Conservation (phyloP, 148 eudicot genomes). For the Vaccinium vitisidaea region DNA sequence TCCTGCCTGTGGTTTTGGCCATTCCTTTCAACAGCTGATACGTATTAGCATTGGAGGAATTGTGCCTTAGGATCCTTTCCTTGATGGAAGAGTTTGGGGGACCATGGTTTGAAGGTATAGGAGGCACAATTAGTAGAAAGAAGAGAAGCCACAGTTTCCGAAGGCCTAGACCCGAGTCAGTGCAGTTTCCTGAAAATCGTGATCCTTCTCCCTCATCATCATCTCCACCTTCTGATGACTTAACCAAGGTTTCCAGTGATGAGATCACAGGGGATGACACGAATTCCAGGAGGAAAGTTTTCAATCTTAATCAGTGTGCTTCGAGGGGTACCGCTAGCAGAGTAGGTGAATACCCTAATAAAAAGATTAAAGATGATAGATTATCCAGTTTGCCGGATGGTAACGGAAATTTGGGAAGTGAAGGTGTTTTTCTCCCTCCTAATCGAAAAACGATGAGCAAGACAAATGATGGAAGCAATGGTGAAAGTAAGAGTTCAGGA, state of each 20-base stretch:
- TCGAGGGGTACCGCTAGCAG: conserved; percentile 40
- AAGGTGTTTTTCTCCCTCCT: conserved; percentile 41
- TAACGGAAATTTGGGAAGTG: conserved; percentile 34
- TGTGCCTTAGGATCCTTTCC: conserved; percentile 16
- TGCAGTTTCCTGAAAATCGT: conserved; percentile 32
- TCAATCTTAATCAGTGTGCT: conserved; percentile 69
- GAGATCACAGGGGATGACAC: conserved; percentile 54
- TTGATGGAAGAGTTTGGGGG: conserved; percentile 64
- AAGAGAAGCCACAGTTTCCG: conserved; percentile 66
- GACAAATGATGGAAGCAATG: conserved; percentile 27
- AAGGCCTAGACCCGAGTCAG: conserved; percentile 61
- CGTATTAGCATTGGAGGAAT: neutral
- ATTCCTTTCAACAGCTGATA: conserved; percentile 1
- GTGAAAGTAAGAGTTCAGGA: conserved; percentile 28
- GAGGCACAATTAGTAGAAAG: conserved; percentile 45
- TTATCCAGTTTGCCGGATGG: conserved; percentile 38
- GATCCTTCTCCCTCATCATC: conserved; percentile 54
- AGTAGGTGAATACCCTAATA: conserved; percentile 33
- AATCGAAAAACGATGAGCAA: conserved; percentile 35
- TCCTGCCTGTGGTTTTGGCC: neutral
- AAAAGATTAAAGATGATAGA: conserved; percentile 43
- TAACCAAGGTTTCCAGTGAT: conserved; percentile 62
- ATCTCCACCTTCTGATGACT: conserved; percentile 66
- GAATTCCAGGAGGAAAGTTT: conserved; percentile 55
- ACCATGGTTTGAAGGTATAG: conserved; percentile 49